Evolutionary conservation across 768 basidiomycete species (phyloP).

Genomic region (Podaxis pistillaris): DNA sequence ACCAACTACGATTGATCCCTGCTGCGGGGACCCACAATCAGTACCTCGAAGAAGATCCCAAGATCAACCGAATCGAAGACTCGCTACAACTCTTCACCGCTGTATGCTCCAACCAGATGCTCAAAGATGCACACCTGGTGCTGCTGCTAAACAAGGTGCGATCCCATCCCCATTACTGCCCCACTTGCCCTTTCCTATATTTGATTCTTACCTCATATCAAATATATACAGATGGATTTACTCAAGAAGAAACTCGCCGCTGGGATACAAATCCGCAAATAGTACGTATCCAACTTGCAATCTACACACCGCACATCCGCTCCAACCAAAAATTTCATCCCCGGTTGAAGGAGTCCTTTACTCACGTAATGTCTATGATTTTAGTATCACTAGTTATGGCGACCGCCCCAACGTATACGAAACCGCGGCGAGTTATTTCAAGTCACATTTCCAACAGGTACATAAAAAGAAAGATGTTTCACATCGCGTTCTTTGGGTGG

Average conservation of each 20-base stretch:
- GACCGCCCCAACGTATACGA: slow-evolving; percentile 70
- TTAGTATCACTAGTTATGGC: slow-evolving; percentile 76
- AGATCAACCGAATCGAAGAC: slow-evolving; percentile 78
- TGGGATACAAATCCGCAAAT: slow-evolving; percentile 70
- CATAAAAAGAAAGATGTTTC: slow-evolving; percentile 65
- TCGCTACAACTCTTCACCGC: slow-evolving; percentile 75
- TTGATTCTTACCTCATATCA: not conserved
- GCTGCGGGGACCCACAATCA: slow-evolving; percentile 23
- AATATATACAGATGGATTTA: slow-evolving; percentile 56
- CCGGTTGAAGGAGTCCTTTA: not conserved
- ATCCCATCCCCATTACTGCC: slow-evolving; percentile 12
- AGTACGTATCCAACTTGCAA: slow-evolving; percentile 46
- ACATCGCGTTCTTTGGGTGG: slow-evolving; percentile 60
- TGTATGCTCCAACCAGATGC: slow-evolving; percentile 73
- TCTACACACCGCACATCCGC: not conserved
- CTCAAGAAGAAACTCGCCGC: slow-evolving; percentile 68
- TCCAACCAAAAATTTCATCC: not conserved
- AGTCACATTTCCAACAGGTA: slow-evolving; percentile 79
- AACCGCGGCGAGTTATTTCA: slow-evolving; percentile 74
- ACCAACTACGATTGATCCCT: not conserved
- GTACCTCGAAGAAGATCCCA: slow-evolving; percentile 82
- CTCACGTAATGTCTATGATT: not conserved
- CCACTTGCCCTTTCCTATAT: not conserved
- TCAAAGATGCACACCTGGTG: slow-evolving; percentile 70
- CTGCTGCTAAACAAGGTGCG: slow-evolving; percentile 78